Base-by-base conservation (phyloP, 495 filamentous ascomycete species). In the Hypoxylon subgilvum region DNA sequence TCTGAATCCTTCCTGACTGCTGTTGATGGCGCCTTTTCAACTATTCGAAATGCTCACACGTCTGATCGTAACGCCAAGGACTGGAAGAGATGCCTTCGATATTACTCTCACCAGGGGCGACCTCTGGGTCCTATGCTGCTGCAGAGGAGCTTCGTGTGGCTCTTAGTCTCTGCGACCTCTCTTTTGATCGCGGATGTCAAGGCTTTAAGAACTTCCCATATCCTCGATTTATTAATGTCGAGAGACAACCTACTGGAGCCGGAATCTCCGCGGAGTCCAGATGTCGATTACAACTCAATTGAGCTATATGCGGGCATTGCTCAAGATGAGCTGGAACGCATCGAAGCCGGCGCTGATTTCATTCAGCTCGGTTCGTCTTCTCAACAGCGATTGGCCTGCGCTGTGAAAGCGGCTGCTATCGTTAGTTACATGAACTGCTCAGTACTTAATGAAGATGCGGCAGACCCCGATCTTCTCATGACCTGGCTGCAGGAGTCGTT, bases 71-170 rank as follows among this genome's bases (percentile, higher is more conserved):
- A 75, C 42, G 66, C 79, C 13, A 83, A 77, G 54, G 86, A 92
- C 44, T 98, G 94, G 94, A 93, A 86, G 68, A 82, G 83, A 55
- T 92, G 86, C 72, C 75, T 87, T 13, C 85, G 86, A n/a, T 86
- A 89, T 38, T 97, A 98, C 70, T 85, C 91, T 19, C 81, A 83
- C 6, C 78, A 83, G 49, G 88, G 88, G 9, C 84, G 88, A 12
- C 92, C 94, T 1, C 72, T 97, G 23, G 92, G 94, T 3, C 91
- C 91, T n/a, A 92, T 96, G 89, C 76, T 97, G 6, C 72, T 98
- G 12, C 91, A 92, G 68, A 84, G 88, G 65, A 89, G 84, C 44
- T 92, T 92, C 68, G 92, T 92, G 84, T 85, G 83, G 67, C 83
- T 97, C 40, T 78, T 95, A 19, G 87, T 90, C 47, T 85, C 90